Conservation (phyloP, 805 yeast species). For the Saturnispora gosingensis region DNA sequence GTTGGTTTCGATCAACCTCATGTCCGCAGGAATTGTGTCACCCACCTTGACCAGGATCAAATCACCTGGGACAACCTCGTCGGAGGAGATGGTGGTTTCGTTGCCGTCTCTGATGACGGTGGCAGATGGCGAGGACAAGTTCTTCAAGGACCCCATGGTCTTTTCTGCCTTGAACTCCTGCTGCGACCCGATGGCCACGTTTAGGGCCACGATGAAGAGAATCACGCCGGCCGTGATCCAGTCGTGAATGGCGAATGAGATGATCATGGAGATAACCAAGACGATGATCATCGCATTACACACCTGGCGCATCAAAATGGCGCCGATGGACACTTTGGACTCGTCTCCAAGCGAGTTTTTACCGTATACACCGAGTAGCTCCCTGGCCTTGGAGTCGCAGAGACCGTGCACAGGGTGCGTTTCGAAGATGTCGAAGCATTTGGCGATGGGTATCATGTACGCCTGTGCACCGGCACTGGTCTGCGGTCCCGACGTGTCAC, state of each 20-base stretch:
- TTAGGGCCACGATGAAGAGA: constrained; percentile 54
- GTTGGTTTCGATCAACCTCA: constrained; percentile 46
- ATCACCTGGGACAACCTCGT: constrained; percentile 68
- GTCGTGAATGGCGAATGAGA: constrained; percentile 63
- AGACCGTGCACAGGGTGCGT: constrained; percentile 45
- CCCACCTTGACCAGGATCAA: constrained; percentile 55
- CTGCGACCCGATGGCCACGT: constrained; percentile 55
- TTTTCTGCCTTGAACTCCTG: constrained; percentile 71
- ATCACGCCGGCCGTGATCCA: constrained; percentile 82
- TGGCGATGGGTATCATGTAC: constrained; percentile 16
- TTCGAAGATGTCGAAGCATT: constrained; percentile 15
- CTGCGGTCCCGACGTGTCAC: background rate
- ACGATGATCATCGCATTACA: constrained; percentile 77
- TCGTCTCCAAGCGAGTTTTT: constrained; percentile 55
- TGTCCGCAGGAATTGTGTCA: constrained; percentile 69
- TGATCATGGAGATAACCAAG: constrained; percentile 56
- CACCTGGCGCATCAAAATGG: constrained; percentile 55
- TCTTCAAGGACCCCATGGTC: constrained; percentile 66
- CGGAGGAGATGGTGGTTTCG: constrained; percentile 48
- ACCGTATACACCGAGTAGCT: constrained; percentile 35
- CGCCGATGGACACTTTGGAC: constrained; percentile 40
- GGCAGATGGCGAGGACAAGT: constrained; percentile 64
- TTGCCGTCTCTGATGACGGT: constrained; percentile 53
- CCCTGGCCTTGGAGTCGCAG: constrained; percentile 25
- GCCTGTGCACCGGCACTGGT: constrained; percentile 13